Conservation (phyloP, 1,284 basidiomycete species). For the Exobasidium rhododendri region DNA sequence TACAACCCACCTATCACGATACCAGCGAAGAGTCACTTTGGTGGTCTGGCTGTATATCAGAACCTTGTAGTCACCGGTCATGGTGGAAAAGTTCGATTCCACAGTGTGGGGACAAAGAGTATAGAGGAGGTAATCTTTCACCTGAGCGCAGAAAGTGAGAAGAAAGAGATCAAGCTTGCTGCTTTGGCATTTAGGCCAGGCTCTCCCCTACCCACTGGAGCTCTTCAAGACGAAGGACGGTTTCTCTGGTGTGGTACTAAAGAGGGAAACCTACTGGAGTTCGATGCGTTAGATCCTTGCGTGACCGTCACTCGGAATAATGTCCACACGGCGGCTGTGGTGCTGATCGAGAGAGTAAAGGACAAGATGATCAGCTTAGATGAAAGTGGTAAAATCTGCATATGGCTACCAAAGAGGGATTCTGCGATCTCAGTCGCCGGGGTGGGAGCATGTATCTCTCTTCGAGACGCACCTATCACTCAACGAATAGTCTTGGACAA, state of each 20-base stretch:
- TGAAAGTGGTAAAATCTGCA: slow-evolving; percentile 50
- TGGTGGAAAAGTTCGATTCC: slow-evolving; percentile 40
- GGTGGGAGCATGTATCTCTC: slow-evolving; percentile 18
- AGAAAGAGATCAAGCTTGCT: slow-evolving; percentile 36
- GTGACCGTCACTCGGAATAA: slow-evolving; percentile 29
- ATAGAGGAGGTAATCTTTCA: slow-evolving; percentile 18
- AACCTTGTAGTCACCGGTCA: slow-evolving; percentile 32
- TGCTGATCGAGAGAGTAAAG: slow-evolving; percentile 37
- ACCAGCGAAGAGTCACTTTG: slow-evolving; percentile 9
- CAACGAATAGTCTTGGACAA: slow-evolving; percentile 49
- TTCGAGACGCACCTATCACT: slow-evolving; percentile 39
- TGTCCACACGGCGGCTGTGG: slow-evolving; percentile 39
- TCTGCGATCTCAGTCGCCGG: slow-evolving; percentile 5
- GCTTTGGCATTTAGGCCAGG: slow-evolving; percentile 30
- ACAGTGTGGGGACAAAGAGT: slow-evolving; percentile 31
- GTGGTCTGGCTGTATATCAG: slow-evolving; percentile 29
- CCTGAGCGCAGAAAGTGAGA: slow-evolving; percentile 28
- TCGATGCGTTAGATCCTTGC: slow-evolving; percentile 35
- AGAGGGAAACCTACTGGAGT: slow-evolving; percentile 43
- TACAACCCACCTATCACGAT: slow-evolving; percentile 7
- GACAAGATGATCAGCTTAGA: slow-evolving; percentile 44
- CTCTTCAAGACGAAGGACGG: slow-evolving; percentile 22
- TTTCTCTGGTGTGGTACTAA: slow-evolving; percentile 50
- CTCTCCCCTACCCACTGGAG: neutral
- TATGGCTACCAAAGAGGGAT: slow-evolving; percentile 35